phyloP scores from a whole-genome alignment of 2,329 filamentous ascomycete genomes.

The Aspergillus aculeatus region DNA sequence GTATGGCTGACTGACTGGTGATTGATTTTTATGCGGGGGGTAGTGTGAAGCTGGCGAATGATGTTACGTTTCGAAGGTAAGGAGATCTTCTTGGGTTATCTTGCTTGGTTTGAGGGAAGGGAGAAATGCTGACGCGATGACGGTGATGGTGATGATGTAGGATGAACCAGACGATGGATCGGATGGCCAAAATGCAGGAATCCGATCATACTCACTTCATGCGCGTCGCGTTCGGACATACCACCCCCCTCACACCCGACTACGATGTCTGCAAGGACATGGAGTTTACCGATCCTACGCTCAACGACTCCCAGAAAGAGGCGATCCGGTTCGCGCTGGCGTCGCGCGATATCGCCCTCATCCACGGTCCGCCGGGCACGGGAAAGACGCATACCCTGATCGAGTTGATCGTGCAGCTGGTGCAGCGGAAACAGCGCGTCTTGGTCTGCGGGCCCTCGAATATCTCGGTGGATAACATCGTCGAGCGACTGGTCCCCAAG shows the following conservation, averaged over 20 bases:
- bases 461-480: constrained; percentile 96
- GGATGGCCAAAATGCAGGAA: constrained; percentile 56
- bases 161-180: constrained; percentile 64
- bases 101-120: too few species aligned
- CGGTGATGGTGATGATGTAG: constrained; percentile 30
- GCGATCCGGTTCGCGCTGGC: constrained; percentile 78
- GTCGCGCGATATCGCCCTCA: constrained; percentile 77
- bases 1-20: neutral
- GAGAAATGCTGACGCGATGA: neutral
- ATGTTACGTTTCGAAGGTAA: constrained; percentile 65
- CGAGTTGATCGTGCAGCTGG: constrained; percentile 88
- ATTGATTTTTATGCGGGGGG: constrained; percentile 13
- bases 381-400: constrained; percentile 97
- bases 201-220: constrained; percentile 59
- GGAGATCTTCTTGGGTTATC: neutral
- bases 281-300: constrained; percentile 54
- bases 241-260: constrained; percentile 53
- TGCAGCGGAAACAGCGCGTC: constrained; percentile 69
- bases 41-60: constrained; percentile 66
- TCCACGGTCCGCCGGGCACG: constrained; percentile 93
- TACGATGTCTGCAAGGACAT: constrained; percentile 47
- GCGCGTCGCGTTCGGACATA: constrained; percentile 60
- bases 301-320: constrained; percentile 64
- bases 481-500: constrained; percentile 81
- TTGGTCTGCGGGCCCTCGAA: constrained; percentile 97